phyloP scores from a whole-genome alignment of 1,284 basidiomycete genomes.

The Cryptococcus amylolentus region DNA sequence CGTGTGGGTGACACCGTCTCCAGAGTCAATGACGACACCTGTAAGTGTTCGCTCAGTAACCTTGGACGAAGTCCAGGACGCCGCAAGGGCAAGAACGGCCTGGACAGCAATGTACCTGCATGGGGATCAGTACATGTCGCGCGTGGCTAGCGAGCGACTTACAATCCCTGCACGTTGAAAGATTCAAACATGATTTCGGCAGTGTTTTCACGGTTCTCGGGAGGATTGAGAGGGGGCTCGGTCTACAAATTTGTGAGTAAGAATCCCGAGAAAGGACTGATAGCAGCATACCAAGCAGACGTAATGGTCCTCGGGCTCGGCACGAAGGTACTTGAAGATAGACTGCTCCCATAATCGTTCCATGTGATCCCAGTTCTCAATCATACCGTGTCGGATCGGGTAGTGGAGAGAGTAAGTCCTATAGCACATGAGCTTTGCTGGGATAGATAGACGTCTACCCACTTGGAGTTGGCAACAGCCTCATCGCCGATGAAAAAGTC shows the following conservation, averaged over 20 bases:
- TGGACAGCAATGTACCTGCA: conserved; percentile 92
- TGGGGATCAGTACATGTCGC: not conserved
- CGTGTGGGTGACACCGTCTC: conserved; percentile 86
- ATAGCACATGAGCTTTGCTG: conserved; percentile 40
- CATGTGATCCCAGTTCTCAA: conserved; percentile 99
- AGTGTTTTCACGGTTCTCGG: conserved; percentile 98
- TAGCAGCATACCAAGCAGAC: conserved; percentile 74
- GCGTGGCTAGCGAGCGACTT: conserved; percentile 4
- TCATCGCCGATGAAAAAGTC: conserved; percentile 99
- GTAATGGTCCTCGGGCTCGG: conserved; percentile 98
- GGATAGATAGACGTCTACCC: conserved; percentile 10
- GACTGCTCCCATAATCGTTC: conserved; percentile 99
- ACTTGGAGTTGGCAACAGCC: conserved; percentile 87
- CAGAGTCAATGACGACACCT: conserved; percentile 97
- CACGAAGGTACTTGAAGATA: conserved; percentile 99
- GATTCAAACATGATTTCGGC: conserved; percentile 99
- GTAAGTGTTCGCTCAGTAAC: conserved; percentile 91
- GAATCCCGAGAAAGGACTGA: not conserved
- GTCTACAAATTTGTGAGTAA: conserved; percentile 58
- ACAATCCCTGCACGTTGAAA: conserved; percentile 81
- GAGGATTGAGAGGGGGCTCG: conserved; percentile 95
- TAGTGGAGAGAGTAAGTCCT: conserved; percentile 87
- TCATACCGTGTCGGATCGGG: conserved; percentile 96
- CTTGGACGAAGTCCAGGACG: conserved; percentile 92
- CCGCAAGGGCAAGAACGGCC: conserved; percentile 97